A percentile compares a stretch with the other conserved stretches of the same genome.
Evolutionary conservation across 345 rosid species (phyloP).

Genomic region (Aquilaria sinensis): DNA sequence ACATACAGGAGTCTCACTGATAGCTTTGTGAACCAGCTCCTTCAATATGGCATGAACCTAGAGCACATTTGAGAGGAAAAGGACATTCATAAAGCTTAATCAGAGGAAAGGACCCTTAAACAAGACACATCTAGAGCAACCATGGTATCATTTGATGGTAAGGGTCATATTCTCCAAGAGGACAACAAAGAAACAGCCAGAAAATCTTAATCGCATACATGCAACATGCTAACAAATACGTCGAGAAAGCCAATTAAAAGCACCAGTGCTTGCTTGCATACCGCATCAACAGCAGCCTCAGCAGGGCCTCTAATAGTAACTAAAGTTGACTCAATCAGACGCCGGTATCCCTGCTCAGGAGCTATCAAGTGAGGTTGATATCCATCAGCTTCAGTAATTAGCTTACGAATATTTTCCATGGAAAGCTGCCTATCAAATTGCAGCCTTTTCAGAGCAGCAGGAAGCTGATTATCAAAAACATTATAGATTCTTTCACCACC

Average conservation of each 20-base stretch:
- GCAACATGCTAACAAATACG: not conserved
- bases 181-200: not conserved
- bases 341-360: slow-evolving; percentile 99
- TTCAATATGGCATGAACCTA: slow-evolving; percentile 91
- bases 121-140: not conserved
- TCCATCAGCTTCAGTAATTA: slow-evolving; percentile 99
- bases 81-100: not conserved
- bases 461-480: slow-evolving; percentile 98
- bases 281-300: slow-evolving; percentile 99
- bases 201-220: not conserved
- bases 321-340: slow-evolving; percentile 89
- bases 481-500: slow-evolving; percentile 95
- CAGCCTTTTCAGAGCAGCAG: slow-evolving; percentile 95
- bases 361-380: slow-evolving; percentile 99
- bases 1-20: slow-evolving; percentile 78
- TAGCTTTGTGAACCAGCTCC: slow-evolving; percentile 95
- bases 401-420: slow-evolving; percentile 94
- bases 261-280: slow-evolving; percentile 25
- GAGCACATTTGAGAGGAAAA: not conserved
- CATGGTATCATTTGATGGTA: not conserved
- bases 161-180: not conserved
- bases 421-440: slow-evolving; percentile 98
- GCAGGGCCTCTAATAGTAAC: slow-evolving; percentile 95
- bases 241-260: slow-evolving; percentile 7
- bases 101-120: not conserved